A percentile compares a stretch with the other conserved stretches of the same genome.
These are phyloP conservation scores for Boechera retrofracta DNA, from an alignment of 345 rosid genomes.

Conservation along the genomic window DNA sequence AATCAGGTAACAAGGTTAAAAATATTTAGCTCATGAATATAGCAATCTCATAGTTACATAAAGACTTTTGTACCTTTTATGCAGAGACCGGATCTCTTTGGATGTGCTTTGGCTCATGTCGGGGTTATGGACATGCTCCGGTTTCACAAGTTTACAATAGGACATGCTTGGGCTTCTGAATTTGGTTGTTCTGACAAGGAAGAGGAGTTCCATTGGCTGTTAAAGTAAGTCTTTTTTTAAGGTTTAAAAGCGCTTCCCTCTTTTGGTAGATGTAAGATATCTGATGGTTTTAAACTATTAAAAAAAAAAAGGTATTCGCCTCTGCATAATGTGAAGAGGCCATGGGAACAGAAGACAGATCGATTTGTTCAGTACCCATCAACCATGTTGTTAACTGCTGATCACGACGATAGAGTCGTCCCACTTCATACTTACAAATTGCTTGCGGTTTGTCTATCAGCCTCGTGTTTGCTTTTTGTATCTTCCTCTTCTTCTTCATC, in stretches of 20 bases:
- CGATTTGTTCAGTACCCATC: constrained; percentile 70
- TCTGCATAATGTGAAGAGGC: constrained; percentile 90
- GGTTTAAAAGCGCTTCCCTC: neutral
- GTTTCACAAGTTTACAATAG: constrained; percentile 94
- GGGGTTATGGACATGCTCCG: constrained; percentile 99
- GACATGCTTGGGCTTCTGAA: constrained; percentile 97
- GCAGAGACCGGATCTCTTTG: constrained; percentile 98
- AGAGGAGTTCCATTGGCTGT: constrained; percentile 90
- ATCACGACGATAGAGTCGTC: constrained; percentile 94
- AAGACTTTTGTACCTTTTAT: neutral
- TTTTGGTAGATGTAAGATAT: neutral
- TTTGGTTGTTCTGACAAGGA: constrained; percentile 86
- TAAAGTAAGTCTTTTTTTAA: constrained; percentile 60
- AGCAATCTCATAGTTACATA: constrained; percentile 14
- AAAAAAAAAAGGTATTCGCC: constrained; percentile 76
- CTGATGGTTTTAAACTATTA: constrained; percentile 17
- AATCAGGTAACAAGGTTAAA: constrained; percentile 67
- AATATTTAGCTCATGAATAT: neutral
- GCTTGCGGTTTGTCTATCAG: constrained; percentile 69
- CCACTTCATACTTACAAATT: constrained; percentile 85
- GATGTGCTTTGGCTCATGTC: constrained; percentile 97
- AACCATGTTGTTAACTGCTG: constrained; percentile 94
- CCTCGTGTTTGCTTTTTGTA: constrained; percentile 24
- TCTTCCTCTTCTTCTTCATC: constrained; percentile 11
- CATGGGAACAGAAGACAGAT: constrained; percentile 70